A percentile compares a stretch with the other conserved stretches of the same genome.
These are phyloP conservation scores for Trifolium fragiferum DNA, from an alignment of 306 rosid genomes.

Conservation along the genomic window DNA sequence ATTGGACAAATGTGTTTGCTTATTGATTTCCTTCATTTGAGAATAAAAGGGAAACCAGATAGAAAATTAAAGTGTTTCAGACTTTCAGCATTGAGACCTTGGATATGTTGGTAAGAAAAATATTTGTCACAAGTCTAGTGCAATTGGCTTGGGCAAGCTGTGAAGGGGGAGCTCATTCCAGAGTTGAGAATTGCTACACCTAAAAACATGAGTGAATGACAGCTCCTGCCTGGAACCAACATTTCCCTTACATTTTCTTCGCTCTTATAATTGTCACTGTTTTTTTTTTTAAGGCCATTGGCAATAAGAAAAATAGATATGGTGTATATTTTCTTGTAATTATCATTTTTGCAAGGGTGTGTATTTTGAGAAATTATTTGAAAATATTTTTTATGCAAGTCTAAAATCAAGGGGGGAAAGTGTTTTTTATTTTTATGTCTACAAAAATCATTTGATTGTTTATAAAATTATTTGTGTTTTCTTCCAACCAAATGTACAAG, in stretches of 20 bases:
- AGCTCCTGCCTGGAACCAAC: neutral
- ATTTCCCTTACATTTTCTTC: neutral
- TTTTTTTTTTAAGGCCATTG: neutral
- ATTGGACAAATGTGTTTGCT: constrained; percentile 48
- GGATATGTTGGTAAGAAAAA: constrained; percentile 37
- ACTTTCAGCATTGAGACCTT: constrained; percentile 21
- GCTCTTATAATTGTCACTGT: neutral
- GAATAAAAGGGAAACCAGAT: constrained; percentile 41
- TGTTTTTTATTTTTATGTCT: too few species aligned
- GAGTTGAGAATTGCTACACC: neutral
- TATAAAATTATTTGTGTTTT: too few species aligned
- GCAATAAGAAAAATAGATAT: neutral
- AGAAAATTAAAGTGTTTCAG: constrained; percentile 35
- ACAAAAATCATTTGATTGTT: too few species aligned
- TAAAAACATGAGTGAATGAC: neutral
- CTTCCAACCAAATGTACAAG: too few species aligned
- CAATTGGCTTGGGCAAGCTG: constrained; percentile 41
- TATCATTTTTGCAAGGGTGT: neutral
- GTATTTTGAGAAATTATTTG: neutral
- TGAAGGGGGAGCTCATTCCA: constrained; percentile 12
- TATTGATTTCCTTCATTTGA: constrained; percentile 46
- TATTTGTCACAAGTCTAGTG: constrained; percentile 23
- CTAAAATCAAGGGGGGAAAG: too few species aligned
- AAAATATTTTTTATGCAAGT: too few species aligned
- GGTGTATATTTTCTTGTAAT: neutral